Evolutionary conservation across 1,139 yeast species (phyloP), one percentile per base, ranked within the genome.

Genomic region (Candida sojae): DNA sequence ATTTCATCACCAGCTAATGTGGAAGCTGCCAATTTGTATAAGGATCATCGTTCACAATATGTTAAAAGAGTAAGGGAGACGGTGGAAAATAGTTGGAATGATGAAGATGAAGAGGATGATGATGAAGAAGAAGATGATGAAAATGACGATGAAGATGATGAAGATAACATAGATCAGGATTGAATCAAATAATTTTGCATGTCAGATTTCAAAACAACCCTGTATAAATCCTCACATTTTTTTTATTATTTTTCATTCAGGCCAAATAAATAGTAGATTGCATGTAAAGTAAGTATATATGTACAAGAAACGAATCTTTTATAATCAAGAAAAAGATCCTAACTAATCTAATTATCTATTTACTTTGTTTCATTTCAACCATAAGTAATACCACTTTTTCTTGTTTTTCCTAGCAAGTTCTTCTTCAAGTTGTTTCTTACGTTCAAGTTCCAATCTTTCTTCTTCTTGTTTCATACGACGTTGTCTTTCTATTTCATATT

Each of bases 1-100:
- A 95, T 93, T 48, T 84, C 91, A 48, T 88, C 96, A 28, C 99
- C 99, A 4, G 99, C 99, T 1, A 95, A 93, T 61, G 98, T 90
- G 6, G 99, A 95, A 67, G 99, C 99, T 3, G 97, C 99, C 1
- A 92, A 91, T 56, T 75, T 93, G 63, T 93, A 90, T 70, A 89
- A 91, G 65, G 99, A 93, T 64, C 98, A 95, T 67, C 82, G 96
- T 56, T 85, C 93, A 35, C 97, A 92, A 69, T 93, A 93, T 64
- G 83, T 87, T 50, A 90, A 91, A 64, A 73, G 97, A 55, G 99
- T 93, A 28, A 82, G 95, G 57, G 96, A 91, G 64, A 90, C 97
- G 0, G 99, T 93, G 44, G 99, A 93, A 60, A 85, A 79, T 54
- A 86, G 93, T 57, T 89, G 96, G 96, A 73, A 75, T 41, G 86